Percentiles rank a stretch among this genome's conserved stretches.
Evolutionary conservation across 2,329 filamentous ascomycete genomes (phyloP).

Genomic region (Alternaria brassicae): DNA sequence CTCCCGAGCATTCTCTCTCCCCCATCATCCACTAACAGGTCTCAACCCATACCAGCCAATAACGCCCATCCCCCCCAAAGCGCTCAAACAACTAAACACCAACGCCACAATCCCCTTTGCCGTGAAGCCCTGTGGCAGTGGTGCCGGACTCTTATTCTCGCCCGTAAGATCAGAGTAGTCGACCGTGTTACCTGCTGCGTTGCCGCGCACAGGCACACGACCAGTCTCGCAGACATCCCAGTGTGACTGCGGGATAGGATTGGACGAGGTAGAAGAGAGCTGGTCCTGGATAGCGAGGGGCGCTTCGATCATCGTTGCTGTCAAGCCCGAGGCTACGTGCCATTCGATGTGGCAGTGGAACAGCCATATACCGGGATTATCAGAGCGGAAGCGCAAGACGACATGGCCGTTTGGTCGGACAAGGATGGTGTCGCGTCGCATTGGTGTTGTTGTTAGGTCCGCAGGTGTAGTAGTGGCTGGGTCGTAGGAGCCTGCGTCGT

Average conservation of each 20-base stretch:
- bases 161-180: constrained; percentile 64
- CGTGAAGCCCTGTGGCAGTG: constrained; percentile 74
- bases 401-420: constrained; percentile 63
- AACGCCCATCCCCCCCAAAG: constrained; percentile 70
- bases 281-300: constrained; percentile 65
- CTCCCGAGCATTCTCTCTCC: neutral
- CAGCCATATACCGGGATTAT: constrained; percentile 55
- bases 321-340: constrained; percentile 56
- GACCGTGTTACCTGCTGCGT: constrained; percentile 74
- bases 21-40: constrained; percentile 20
- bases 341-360: constrained; percentile 49
- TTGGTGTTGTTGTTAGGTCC: constrained; percentile 42
- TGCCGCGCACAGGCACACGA: constrained; percentile 65
- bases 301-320: constrained; percentile 60
- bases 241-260: constrained; percentile 66
- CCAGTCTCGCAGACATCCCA: constrained; percentile 64
- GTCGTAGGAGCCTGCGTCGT: constrained; percentile 58
- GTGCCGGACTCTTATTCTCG: constrained; percentile 62
- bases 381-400: constrained; percentile 62
- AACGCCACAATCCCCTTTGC: constrained; percentile 74
- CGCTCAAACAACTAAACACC: constrained; percentile 73
- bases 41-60: constrained; percentile 72
- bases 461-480: constrained; percentile 33
- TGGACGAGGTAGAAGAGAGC: constrained; percentile 15
- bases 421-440: constrained; percentile 63